Percentiles rank a stretch among this genome's conserved stretches.
phyloP scores from a whole-genome alignment of 148 eudicot species.

The Dianthus caryophyllus region DNA sequence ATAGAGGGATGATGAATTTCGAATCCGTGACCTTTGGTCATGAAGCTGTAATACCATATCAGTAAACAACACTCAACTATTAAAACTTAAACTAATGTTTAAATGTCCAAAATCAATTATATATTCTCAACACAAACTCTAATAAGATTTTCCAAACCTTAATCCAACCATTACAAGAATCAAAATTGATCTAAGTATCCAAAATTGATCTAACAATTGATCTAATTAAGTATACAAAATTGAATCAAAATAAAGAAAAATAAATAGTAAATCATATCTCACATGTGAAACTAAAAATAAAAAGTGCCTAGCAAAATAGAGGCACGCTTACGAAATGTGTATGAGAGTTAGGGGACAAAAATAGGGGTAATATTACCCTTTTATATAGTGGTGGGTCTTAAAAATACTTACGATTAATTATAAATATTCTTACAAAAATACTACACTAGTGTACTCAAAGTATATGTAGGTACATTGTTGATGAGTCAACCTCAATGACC shows the following conservation, averaged over 20 bases:
- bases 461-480: slow-evolving; percentile 38
- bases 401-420: not conserved
- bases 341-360: slow-evolving; percentile 46
- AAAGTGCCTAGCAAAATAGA: slow-evolving; percentile 39
- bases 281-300: slow-evolving; percentile 36
- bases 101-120: too few species aligned
- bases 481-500: slow-evolving; percentile 56
- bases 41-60: too few species aligned
- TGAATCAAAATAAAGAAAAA: slow-evolving; percentile 15
- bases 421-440: too few species aligned
- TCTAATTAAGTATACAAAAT: too few species aligned
- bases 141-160: not conserved
- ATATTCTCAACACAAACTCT: too few species aligned
- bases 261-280: not conserved
- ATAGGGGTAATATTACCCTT: slow-evolving; percentile 38
- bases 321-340: slow-evolving; percentile 45
- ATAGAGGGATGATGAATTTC: too few species aligned
- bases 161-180: not conserved
- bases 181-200: not conserved
- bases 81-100: too few species aligned
- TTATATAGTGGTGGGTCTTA: slow-evolving; percentile 5
- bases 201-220: slow-evolving; percentile 7
- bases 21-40: too few species aligned
- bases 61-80: too few species aligned
- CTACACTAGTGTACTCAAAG: slow-evolving; percentile 7